These are phyloP conservation scores for Huntiella decipiens DNA, from an alignment of 2,329 filamentous ascomycete genomes.

Conservation along the genomic window DNA sequence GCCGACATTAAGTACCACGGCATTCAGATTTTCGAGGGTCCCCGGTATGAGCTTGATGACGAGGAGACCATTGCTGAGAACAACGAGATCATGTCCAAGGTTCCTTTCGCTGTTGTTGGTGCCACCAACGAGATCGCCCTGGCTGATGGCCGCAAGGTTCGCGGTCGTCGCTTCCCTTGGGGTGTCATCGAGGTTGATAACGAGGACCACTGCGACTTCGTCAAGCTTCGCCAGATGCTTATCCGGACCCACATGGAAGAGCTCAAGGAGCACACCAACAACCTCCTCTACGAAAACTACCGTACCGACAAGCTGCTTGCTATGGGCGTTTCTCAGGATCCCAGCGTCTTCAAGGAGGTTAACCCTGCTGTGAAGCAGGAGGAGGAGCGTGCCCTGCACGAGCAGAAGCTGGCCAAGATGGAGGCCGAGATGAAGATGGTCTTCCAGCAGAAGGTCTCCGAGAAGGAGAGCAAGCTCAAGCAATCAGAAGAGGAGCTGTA, in stretches of 20 bases:
- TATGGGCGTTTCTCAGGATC: slow-evolving; percentile 97
- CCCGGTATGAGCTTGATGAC: slow-evolving; percentile 94
- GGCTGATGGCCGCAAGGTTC: slow-evolving; percentile 83
- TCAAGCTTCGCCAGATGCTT: slow-evolving; percentile 98
- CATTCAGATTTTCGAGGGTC: slow-evolving; percentile 97
- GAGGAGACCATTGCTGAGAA: slow-evolving; percentile 99
- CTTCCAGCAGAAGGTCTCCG: slow-evolving; percentile 98
- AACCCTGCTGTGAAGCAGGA: slow-evolving; percentile 99
- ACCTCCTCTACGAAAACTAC: slow-evolving; percentile 98
- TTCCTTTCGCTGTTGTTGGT: slow-evolving; percentile 94
- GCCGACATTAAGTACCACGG: slow-evolving; percentile 92
- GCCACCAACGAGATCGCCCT: slow-evolving; percentile 88
- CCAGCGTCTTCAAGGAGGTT: slow-evolving; percentile 99
- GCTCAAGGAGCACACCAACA: slow-evolving; percentile 99
- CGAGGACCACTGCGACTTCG: slow-evolving; percentile 98
- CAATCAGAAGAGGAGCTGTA: slow-evolving; percentile 99
- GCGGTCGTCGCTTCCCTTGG: slow-evolving; percentile 93
- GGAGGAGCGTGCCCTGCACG: slow-evolving; percentile 91
- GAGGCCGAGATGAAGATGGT: slow-evolving; percentile 99
- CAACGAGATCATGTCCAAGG: slow-evolving; percentile 99
- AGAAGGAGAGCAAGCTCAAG: slow-evolving; percentile 99
- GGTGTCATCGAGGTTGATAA: slow-evolving; percentile 98
- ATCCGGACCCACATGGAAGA: slow-evolving; percentile 99
- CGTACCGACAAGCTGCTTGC: slow-evolving; percentile 96
- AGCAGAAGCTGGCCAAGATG: slow-evolving; percentile 99